Evolutionary conservation across 768 basidiomycete genomes (phyloP), one percentile per base, ranked within the genome.

Genomic region (Suillus lakei): DNA sequence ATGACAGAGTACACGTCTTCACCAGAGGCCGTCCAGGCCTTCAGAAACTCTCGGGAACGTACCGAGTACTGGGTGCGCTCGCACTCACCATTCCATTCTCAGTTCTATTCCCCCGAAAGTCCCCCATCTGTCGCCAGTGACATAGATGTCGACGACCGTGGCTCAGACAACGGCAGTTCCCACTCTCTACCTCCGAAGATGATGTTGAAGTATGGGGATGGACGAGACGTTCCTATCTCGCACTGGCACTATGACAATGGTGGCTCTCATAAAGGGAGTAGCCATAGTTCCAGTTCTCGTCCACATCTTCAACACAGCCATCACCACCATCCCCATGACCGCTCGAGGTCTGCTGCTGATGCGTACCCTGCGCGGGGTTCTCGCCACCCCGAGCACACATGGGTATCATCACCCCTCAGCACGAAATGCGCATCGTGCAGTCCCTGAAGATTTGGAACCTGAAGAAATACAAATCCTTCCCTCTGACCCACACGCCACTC

Each of bases 1-100:
- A 90, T 91, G 89, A 88, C 88, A 62, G 88, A 89, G 78, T 88
- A 88, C 74, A 83, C 84, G 0, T 80, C 82, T 53, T 86, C 86
- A 50, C 84, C 88, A 1, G 85, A 88, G 67, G 85, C 87, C 55
- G 77, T 85, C 54, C 82, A 83, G 59, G 84, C 87, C 72, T 89
- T 83, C 72, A 82, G 86, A 78, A 80, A 79, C 62, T 79, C 90
- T 67, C 85, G 83, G 56, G 84, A 89, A 32, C 84, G 91, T 58
- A 91, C 89, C 5, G 83, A 84, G 32, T 72, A 83, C 72, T 93
- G 91, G 91, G 85, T 93, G 18, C 77, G 77, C 73, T 82, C 74
- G 68, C 83, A 74, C 77, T 73, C 71, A 43, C 79, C 80, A 26
- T 23, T 65, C 62, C 30, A 69, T 72, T 68, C 60, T 62, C 79